A percentile compares a stretch with the other conserved stretches of the same genome.
phyloP scores from a whole-genome alignment of 2,329 filamentous ascomycete genomes.

The Teratosphaeria nubilosa region DNA sequence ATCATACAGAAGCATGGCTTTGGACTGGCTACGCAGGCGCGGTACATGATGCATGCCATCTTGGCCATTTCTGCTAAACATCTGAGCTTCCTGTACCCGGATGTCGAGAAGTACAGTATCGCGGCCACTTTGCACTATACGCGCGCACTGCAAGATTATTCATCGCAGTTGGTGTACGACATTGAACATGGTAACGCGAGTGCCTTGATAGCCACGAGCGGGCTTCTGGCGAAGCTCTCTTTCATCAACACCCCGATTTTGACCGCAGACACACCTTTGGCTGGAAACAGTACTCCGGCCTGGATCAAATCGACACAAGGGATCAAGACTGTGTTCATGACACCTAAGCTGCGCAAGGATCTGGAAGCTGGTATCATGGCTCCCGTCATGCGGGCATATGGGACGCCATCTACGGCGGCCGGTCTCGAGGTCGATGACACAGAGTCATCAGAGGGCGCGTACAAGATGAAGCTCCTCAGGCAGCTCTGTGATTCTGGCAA shows the following conservation, averaged over 20 bases:
- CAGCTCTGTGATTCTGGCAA: not conserved
- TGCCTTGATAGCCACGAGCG: slow-evolving; percentile 6
- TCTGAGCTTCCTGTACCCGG: slow-evolving; percentile 72
- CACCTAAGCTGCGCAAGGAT: slow-evolving; percentile 1
- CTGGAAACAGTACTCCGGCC: not conserved
- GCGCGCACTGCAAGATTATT: slow-evolving; percentile 9
- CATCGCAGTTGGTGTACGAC: slow-evolving; percentile 3
- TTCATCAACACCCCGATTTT: slow-evolving; percentile 6
- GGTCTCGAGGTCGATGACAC: too few relatives aligned
- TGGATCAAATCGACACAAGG: slow-evolving; percentile 8
- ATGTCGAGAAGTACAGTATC: slow-evolving; percentile 29
- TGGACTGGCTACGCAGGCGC: slow-evolving; percentile 63
- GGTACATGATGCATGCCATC: slow-evolving; percentile 84
- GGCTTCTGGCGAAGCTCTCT: slow-evolving; percentile 5
- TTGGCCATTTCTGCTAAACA: slow-evolving; percentile 85
- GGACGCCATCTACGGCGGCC: not conserved
- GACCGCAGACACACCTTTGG: not conserved
- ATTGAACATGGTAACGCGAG: slow-evolving; percentile 8
- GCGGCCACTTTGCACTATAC: slow-evolving; percentile 9
- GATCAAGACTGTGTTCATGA: slow-evolving; percentile 3
- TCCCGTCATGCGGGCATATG: slow-evolving; percentile 1
- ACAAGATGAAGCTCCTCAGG: not conserved
- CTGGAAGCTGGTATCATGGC: slow-evolving; percentile 2
- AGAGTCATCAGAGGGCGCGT: not conserved
- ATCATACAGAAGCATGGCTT: slow-evolving; percentile 32